Evolutionary conservation across 1,139 yeast genomes (phyloP).

Genomic region (Hyphopichia khmerensis): DNA sequence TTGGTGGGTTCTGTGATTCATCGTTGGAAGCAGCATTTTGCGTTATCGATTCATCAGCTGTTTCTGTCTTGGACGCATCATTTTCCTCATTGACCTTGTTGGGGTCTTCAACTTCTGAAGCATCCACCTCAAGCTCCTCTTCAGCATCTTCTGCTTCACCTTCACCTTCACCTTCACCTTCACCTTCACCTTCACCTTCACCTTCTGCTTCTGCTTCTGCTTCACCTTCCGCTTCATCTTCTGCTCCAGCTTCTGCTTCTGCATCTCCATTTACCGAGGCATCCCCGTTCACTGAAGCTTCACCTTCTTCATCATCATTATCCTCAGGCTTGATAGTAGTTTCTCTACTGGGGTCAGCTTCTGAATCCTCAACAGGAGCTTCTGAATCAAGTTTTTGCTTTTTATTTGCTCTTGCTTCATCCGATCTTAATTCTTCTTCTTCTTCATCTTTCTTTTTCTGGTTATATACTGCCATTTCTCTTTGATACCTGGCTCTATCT

Average conservation of each 20-base stretch:
- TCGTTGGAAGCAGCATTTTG: no score
- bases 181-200: background rate
- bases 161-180: background rate
- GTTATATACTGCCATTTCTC: constrained; percentile 67
- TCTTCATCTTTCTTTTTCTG: constrained; percentile 30
- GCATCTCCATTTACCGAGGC: background rate
- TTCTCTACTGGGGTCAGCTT: constrained; percentile 13
- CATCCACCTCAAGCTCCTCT: background rate
- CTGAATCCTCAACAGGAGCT: constrained; percentile 2
- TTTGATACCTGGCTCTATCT: constrained; percentile 72
- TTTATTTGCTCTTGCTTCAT: constrained; percentile 8
- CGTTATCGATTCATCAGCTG: no score
- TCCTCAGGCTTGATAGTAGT: constrained; percentile 4
- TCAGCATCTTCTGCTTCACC: background rate
- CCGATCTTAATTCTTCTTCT: constrained; percentile 11
- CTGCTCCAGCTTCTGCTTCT: constrained; percentile 5
- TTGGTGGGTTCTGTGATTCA: no score
- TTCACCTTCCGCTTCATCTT: no score
- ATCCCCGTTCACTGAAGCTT: background rate
- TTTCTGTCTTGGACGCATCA: no score
- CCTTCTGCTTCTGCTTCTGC: no score
- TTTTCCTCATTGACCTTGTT: background rate
- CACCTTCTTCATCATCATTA: background rate
- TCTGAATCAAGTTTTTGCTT: constrained; percentile 15
- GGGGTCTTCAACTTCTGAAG: background rate